Evolutionary conservation across 306 rosid species (phyloP).

Genomic region (Alnus glutinosa): DNA sequence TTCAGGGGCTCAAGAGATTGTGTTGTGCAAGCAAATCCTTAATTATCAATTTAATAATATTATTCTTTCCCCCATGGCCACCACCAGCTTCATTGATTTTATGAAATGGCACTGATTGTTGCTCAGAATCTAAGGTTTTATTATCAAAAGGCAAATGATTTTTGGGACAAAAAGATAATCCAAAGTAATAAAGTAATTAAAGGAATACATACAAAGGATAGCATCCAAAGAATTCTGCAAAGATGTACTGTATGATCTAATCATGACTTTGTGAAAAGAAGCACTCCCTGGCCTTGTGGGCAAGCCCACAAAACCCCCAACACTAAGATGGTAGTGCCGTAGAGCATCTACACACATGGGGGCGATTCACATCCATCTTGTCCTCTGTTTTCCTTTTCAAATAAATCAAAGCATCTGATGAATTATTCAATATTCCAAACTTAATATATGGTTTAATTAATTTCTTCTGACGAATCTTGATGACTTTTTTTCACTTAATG

Average conservation of each 20-base stretch:
- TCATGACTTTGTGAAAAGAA: constrained; percentile 39
- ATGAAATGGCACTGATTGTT: constrained; percentile 23
- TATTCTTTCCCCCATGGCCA: neutral
- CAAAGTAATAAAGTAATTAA: constrained; percentile 19
- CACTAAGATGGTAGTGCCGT: constrained; percentile 29
- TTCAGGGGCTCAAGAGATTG: constrained; percentile 11
- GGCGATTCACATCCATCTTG: constrained; percentile 32
- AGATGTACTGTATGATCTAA: constrained; percentile 30
- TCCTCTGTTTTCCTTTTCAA: neutral
- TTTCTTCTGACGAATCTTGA: constrained; percentile 37
- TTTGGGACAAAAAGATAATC: constrained; percentile 31
- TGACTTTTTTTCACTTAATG: constrained; percentile 19
- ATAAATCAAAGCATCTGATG: neutral
- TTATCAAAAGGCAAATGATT: constrained; percentile 31
- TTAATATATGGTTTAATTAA: neutral
- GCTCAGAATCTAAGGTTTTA: constrained; percentile 25
- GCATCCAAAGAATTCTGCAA: constrained; percentile 48
- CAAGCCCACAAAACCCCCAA: constrained; percentile 29
- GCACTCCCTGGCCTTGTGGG: constrained; percentile 31
- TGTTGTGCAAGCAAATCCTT: constrained; percentile 24
- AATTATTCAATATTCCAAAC: neutral
- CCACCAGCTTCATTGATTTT: constrained; percentile 14
- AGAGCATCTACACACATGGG: constrained; percentile 40
- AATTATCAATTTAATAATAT: neutral
- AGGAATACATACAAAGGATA: constrained; percentile 29